Conservation (phyloP, 306 rosid species). For the Vigna unguiculata region DNA sequence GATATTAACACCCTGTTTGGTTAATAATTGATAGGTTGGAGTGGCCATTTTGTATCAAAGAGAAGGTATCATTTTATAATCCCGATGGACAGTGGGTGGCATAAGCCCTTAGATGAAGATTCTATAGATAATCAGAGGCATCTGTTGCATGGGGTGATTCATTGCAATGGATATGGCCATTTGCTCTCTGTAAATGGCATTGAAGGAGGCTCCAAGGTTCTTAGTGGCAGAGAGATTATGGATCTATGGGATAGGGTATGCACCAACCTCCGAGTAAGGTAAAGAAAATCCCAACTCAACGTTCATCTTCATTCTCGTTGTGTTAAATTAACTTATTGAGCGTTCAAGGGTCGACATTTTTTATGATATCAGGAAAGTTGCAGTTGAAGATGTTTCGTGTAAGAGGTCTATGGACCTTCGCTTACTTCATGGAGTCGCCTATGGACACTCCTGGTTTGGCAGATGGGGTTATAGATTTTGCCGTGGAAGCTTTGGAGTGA, state of each 20-base stretch:
- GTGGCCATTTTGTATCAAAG: constrained; percentile 81
- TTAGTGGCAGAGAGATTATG: constrained; percentile 83
- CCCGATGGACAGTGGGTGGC: constrained; percentile 71
- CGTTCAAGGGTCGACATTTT: neutral
- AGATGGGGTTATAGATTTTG: constrained; percentile 85
- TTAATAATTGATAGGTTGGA: constrained; percentile 70
- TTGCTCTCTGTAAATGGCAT: constrained; percentile 78
- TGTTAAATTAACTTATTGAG: neutral
- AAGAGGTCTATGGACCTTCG: constrained; percentile 87
- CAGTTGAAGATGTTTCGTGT: constrained; percentile 74
- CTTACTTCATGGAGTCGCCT: constrained; percentile 86
- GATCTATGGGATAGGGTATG: constrained; percentile 91
- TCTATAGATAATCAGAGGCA: constrained; percentile 63
- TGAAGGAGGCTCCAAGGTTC: constrained; percentile 81
- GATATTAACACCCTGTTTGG: constrained; percentile 20
- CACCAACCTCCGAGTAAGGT: constrained; percentile 70
- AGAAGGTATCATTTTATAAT: constrained; percentile 83
- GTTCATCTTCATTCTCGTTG: neutral
- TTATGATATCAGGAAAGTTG: constrained; percentile 79
- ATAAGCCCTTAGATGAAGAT: constrained; percentile 69
- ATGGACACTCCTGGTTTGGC: constrained; percentile 92
- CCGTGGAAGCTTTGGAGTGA: constrained; percentile 82
- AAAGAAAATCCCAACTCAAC: neutral
- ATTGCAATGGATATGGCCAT: constrained; percentile 86
- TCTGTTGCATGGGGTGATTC: constrained; percentile 81